Base-by-base conservation (phyloP, 495 filamentous ascomycete genomes). In the Penicillium turbatum region DNA sequence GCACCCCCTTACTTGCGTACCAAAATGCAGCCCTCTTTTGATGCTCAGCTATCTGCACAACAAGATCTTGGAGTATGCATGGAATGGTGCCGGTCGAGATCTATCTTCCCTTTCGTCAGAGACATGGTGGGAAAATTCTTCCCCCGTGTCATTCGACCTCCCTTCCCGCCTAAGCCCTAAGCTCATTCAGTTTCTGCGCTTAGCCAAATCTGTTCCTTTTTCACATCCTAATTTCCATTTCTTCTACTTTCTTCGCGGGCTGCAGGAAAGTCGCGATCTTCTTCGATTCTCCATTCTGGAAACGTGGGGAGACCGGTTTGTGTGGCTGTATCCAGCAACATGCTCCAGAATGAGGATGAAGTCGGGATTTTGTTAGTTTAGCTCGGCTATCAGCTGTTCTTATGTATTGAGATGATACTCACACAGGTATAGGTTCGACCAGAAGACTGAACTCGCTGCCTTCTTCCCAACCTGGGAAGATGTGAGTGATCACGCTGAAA, bases 71-170 rank as follows among this genome's bases (percentile, higher is more conserved):
- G 29, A 48, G 31, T 43, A 34, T 43, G 48, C 43, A 15, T 57
- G 49, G 55, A 53, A 31, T 52, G 48, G 55, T 17, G 44, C 55
- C 10, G 49, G 49, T 53, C 37, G 31, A 35, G 37, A 53, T 53
- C 4, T 44, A 36, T 41, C 42, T 52, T 56, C 54, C 11, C 48
- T 57, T 21, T 49, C 48, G 8, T 48, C 48, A 17, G 47, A 41
- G 19, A 48, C 42, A 42, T 57, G 43, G 55, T 57, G 48, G 55
- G 55, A 57, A 53, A 38, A 48, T 31, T 48, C 36, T 29, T 57
- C 48, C 27, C 55, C 49, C 11, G 41, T 57, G 36, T 48, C 48
- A 15, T 57, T 57, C 42, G 48, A 52, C 29, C 41, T 48, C 45
- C 41, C 42, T 34, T 57, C 48, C 32, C 54, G 54, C 42, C 54